Conservation (phyloP, 139 green algal genomes). For the Chlamydomonas sphaeroides region DNA sequence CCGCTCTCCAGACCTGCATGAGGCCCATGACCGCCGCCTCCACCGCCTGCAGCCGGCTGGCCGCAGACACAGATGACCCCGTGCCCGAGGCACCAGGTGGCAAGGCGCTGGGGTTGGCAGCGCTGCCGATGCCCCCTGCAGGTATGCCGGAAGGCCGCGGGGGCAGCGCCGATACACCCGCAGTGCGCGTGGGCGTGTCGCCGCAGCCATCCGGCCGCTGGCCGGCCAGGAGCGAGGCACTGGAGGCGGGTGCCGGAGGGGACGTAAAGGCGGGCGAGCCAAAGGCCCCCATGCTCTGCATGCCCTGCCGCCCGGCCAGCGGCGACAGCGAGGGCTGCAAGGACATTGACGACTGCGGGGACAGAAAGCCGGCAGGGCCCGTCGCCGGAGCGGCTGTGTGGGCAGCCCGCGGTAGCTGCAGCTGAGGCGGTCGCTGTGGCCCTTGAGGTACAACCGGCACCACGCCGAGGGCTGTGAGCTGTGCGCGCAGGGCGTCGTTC, state of each 20-base stretch:
- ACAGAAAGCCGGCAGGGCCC: too few relatives aligned
- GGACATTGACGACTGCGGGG: too few relatives aligned
- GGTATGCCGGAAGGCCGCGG: too few relatives aligned
- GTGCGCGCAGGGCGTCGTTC: slow-evolving; percentile 10
- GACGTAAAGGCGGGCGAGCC: slow-evolving; percentile 6
- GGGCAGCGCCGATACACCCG: too few relatives aligned
- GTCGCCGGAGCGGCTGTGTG: background rate
- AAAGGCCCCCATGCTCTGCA: slow-evolving; percentile 19
- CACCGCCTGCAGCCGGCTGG: background rate
- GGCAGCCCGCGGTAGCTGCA: background rate
- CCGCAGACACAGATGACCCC: background rate
- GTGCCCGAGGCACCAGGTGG: background rate
- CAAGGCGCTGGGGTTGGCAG: too few relatives aligned
- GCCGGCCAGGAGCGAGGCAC: background rate
- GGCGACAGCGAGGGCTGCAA: background rate
- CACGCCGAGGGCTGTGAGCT: background rate
- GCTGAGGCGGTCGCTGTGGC: background rate
- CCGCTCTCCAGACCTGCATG: background rate
- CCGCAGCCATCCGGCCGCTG: too few relatives aligned
- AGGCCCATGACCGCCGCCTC: background rate
- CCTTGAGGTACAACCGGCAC: background rate
- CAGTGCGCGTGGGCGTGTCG: background rate
- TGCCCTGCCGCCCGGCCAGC: background rate
- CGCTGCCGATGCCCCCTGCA: too few relatives aligned
- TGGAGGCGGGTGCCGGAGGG: too few relatives aligned